phyloP scores from a whole-genome alignment of 805 yeast species.

The Suhomyces tanzawaensis region DNA sequence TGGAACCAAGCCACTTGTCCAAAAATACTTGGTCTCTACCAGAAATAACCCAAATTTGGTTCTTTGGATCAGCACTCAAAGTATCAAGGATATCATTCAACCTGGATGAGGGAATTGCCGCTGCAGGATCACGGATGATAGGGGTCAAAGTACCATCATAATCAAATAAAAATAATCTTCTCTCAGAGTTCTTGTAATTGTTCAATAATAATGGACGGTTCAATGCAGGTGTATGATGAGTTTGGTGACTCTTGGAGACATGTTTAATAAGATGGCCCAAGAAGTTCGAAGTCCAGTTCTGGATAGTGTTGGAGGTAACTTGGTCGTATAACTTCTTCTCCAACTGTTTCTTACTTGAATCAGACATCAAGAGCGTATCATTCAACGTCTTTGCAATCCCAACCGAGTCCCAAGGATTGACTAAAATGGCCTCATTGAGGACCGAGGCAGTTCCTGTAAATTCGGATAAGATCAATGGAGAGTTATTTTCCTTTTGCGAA shows the following conservation, averaged over 20 bases:
- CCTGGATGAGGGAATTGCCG: constrained; percentile 88
- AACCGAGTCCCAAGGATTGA: constrained; percentile 96
- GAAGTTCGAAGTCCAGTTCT: constrained; percentile 73
- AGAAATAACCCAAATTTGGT: constrained; percentile 90
- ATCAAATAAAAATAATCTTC: constrained; percentile 85
- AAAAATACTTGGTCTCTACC: constrained; percentile 93
- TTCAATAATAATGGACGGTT: constrained; percentile 65
- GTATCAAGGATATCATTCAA: constrained; percentile 57
- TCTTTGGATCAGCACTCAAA: constrained; percentile 70
- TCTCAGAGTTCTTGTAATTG: constrained; percentile 57
- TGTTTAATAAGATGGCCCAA: constrained; percentile 48
- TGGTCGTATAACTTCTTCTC: constrained; percentile 58
- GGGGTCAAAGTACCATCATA: constrained; percentile 98
- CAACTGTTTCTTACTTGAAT: constrained; percentile 41
- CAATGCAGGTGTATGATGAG: constrained; percentile 66
- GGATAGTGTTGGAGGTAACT: constrained; percentile 71
- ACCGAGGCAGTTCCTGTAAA: constrained; percentile 86
- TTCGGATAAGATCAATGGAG: constrained; percentile 86
- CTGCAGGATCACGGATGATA: constrained; percentile 95
- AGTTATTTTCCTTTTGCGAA: constrained; percentile 69
- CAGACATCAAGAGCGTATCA: constrained; percentile 58
- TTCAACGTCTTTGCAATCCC: constrained; percentile 86
- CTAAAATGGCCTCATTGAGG: constrained; percentile 68
- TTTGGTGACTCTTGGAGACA: constrained; percentile 37
- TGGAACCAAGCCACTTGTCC: constrained; percentile 81